A percentile compares a stretch with the other conserved stretches of the same genome.
phyloP scores from a whole-genome alignment of 1,139 yeast genomes.

The Petasospora rhodanensis region DNA sequence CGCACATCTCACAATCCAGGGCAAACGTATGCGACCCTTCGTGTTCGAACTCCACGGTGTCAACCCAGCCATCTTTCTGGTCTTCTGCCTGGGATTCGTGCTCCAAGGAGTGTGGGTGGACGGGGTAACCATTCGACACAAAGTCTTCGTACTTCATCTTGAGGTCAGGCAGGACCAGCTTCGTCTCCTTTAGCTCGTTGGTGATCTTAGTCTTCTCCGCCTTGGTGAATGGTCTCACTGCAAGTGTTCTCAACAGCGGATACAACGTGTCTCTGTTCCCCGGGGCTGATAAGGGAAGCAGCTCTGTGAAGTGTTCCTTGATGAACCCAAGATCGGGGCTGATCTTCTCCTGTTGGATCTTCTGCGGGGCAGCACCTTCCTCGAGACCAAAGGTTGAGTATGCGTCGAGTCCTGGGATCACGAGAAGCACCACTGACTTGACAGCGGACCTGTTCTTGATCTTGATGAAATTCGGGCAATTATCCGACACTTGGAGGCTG shows the following conservation, averaged over 20 bases:
- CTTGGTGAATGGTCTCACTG: slow-evolving; percentile 51
- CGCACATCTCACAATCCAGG: slow-evolving; percentile 92
- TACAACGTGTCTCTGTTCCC: slow-evolving; percentile 41
- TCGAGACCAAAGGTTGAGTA: slow-evolving; percentile 40
- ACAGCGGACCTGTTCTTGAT: slow-evolving; percentile 40
- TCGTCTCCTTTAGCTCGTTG: slow-evolving; percentile 32
- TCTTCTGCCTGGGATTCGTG: slow-evolving; percentile 15
- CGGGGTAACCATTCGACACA: slow-evolving; percentile 51
- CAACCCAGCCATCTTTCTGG: slow-evolving; percentile 44
- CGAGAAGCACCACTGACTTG: slow-evolving; percentile 52
- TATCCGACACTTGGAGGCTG: slow-evolving; percentile 38
- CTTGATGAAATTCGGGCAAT: slow-evolving; percentile 39
- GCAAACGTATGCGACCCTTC: slow-evolving; percentile 66
- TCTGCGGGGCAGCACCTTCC: no score
- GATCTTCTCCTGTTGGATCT: no score
- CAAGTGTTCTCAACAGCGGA: slow-evolving; percentile 52
- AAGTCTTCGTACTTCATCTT: slow-evolving; percentile 44
- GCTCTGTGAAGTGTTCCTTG: slow-evolving; percentile 34
- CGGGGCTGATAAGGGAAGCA: slow-evolving; percentile 36
- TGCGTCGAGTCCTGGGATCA: slow-evolving; percentile 63
- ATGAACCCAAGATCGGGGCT: slow-evolving; percentile 29
- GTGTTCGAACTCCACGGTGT: slow-evolving; percentile 49
- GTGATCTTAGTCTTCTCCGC: slow-evolving; percentile 43
- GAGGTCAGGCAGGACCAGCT: slow-evolving; percentile 52
- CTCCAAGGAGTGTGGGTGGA: slow-evolving; percentile 40